Percentiles rank a stretch among this genome's conserved stretches.
These are phyloP conservation scores for Crassisporium funariophilum DNA, from an alignment of 768 basidiomycete genomes.

Conservation along the genomic window DNA sequence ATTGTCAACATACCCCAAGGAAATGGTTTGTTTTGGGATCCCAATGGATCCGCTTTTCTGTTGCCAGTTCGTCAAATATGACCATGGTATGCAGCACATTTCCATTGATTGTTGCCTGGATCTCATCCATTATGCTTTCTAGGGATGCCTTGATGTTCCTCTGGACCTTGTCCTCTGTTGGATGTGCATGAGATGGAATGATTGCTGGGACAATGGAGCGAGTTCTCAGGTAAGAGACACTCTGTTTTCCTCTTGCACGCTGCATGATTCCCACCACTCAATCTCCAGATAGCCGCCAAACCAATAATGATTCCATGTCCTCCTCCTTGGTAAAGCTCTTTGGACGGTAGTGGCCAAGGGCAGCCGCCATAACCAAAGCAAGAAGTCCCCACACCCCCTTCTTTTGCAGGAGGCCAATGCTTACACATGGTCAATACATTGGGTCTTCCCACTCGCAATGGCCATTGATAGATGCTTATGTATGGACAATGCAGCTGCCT, in stretches of 20 bases:
- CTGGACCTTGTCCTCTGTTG: slow-evolving; percentile 6
- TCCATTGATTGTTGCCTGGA: not conserved
- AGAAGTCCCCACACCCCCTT: slow-evolving; percentile 10
- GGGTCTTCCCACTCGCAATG: slow-evolving; percentile 14
- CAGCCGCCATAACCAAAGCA: not conserved
- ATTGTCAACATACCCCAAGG: slow-evolving; percentile 28
- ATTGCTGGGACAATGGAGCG: slow-evolving; percentile 11
- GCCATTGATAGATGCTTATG: slow-evolving; percentile 15
- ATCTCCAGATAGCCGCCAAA: slow-evolving; percentile 18
- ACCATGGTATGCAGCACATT: slow-evolving; percentile 20
- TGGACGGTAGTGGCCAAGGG: slow-evolving; percentile 14
- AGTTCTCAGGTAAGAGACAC: slow-evolving; percentile 6
- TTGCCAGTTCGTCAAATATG: slow-evolving; percentile 32
- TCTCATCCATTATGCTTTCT: not conserved
- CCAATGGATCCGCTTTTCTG: slow-evolving; percentile 24
- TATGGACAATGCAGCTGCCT: slow-evolving; percentile 9
- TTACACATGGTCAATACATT: slow-evolving; percentile 13
- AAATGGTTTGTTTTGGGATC: slow-evolving; percentile 25
- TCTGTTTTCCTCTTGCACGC: slow-evolving; percentile 8
- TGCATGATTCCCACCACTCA: slow-evolving; percentile 17
- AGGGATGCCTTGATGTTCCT: slow-evolving; percentile 7
- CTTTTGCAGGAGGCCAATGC: slow-evolving; percentile 4
- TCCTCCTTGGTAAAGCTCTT: slow-evolving; percentile 21
- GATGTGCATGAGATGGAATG: slow-evolving; percentile 8
- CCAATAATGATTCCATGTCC: slow-evolving; percentile 11